Percentiles rank a stretch among this genome's conserved stretches.
phyloP scores from a whole-genome alignment of 345 rosid species.

The Isatis tinctoria region DNA sequence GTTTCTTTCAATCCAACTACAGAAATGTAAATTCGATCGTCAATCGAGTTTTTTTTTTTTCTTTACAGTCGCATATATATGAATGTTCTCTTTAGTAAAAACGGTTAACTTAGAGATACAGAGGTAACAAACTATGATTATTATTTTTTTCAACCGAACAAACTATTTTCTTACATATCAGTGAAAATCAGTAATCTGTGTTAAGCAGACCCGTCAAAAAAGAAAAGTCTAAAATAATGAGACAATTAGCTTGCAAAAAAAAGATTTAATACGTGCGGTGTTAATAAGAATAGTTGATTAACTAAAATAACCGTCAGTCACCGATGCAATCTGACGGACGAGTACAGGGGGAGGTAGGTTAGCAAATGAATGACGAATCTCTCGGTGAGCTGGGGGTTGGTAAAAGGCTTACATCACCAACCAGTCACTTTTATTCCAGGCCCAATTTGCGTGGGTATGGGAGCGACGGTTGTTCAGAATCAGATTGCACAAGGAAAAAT shows the following conservation, averaged over 20 bases:
- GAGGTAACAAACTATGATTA: background rate
- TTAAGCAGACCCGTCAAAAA: background rate
- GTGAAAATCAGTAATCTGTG: background rate
- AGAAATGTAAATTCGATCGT: background rate
- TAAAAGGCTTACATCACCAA: conserved; percentile 7
- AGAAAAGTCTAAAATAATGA: background rate
- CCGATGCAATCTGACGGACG: background rate
- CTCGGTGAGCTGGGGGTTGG: background rate
- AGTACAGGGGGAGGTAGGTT: background rate
- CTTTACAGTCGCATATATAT: background rate
- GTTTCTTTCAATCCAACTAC: background rate
- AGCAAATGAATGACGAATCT: background rate
- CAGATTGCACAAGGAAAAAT: background rate
- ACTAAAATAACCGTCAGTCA: background rate
- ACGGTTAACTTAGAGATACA: background rate
- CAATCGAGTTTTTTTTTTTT: background rate
- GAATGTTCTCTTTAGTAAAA: background rate
- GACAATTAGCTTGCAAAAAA: conserved; percentile 7
- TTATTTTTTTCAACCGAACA: too few species aligned
- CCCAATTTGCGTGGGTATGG: conserved; percentile 24
- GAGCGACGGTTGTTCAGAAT: conserved; percentile 23
- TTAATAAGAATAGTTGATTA: background rate
- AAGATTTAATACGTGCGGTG: background rate
- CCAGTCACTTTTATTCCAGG: conserved; percentile 20
- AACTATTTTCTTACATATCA: background rate